Evolutionary conservation across 148 eudicot genomes (phyloP).

Genomic region (Fagopyrum tataricum): DNA sequence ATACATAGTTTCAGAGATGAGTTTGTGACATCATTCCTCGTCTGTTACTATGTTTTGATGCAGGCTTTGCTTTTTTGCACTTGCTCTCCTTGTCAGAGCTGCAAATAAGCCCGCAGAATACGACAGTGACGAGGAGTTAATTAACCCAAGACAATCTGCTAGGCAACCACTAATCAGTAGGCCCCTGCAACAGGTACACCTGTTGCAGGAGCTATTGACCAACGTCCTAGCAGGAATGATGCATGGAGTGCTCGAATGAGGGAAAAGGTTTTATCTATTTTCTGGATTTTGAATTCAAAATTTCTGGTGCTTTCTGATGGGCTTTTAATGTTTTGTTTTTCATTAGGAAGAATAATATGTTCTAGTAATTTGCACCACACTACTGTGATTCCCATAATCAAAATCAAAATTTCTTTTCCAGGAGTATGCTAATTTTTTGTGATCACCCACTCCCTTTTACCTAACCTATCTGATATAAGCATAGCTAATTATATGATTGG

Average conservation of each 20-base stretch:
- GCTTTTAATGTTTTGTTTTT: not conserved
- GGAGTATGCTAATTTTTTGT: not conserved
- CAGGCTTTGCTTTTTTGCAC: conserved; percentile 76
- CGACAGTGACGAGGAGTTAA: conserved; percentile 93
- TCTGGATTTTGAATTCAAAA: not conserved
- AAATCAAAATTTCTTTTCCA: not conserved
- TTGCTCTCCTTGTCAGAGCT: conserved; percentile 70
- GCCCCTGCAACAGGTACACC: conserved; percentile 63
- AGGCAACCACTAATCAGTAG: conserved; percentile 82
- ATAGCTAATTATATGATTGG: not conserved
- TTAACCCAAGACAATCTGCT: conserved; percentile 59
- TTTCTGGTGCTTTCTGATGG: not conserved
- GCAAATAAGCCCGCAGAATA: conserved; percentile 73
- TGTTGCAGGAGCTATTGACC: conserved; percentile 60
- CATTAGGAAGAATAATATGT: too few relatives aligned
- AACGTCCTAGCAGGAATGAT: conserved; percentile 74
- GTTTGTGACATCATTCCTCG: not conserved
- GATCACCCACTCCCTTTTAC: not conserved
- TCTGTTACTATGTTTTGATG: conserved; percentile 9
- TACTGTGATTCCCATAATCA: not conserved
- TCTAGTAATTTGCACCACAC: not conserved
- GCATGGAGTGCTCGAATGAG: conserved; percentile 99
- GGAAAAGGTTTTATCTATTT: conserved; percentile 54
- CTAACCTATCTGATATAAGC: not conserved
- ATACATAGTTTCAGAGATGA: not conserved